Evolutionary conservation across 106 monocot species (phyloP), one percentile per base, ranked within the genome.

Genomic region (Gastrodia elata): DNA sequence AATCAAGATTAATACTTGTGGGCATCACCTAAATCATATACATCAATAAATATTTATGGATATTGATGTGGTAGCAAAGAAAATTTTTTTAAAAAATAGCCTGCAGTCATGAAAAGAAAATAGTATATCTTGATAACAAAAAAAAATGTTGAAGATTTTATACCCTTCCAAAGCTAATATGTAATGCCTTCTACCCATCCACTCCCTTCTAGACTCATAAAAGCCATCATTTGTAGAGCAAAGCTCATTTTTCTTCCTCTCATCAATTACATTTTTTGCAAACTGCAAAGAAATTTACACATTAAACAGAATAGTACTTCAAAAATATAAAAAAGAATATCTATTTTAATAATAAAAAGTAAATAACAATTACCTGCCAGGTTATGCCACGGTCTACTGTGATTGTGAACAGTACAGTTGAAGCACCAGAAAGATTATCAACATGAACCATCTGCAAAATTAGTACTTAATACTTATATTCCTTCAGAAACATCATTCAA

Each of bases 181-280:
- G 65, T 85, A 93, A 57, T 98, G 98, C 33, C 98, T 84, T 78
- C 78, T 88, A 16, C 98, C 93, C 87, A 93, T 91, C 93, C 93
- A 98, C 77, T 98, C 98, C 78, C 98, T 86, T 82, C 64, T 86
- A 39, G 98, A 98, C 67, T 98, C 98, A 74, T 98, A 98, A 70
- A 98, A 98, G 49, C 98, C 98, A 87, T 98, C 87, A 77, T 34
- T 77, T 8, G 20, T 33, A 71, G 58, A 82, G 68, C 68, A 61
- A 33, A 68, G 42, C 42, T 77, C 83, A 79, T 76, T 79, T 35
- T 77, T 87, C 61, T 89, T 57, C 76, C 78, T 86, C 68, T 91
- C 91, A 44, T 93, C 98, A 73, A 98, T 83, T 59, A 89, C 65
- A 43, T 65, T 77, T 74, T 89, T 90, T 56, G 93, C 98, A 78